Evolutionary conservation across 345 rosid genomes (phyloP), one percentile per base, ranked within the genome.

Genomic region (Trapa bicornis): DNA sequence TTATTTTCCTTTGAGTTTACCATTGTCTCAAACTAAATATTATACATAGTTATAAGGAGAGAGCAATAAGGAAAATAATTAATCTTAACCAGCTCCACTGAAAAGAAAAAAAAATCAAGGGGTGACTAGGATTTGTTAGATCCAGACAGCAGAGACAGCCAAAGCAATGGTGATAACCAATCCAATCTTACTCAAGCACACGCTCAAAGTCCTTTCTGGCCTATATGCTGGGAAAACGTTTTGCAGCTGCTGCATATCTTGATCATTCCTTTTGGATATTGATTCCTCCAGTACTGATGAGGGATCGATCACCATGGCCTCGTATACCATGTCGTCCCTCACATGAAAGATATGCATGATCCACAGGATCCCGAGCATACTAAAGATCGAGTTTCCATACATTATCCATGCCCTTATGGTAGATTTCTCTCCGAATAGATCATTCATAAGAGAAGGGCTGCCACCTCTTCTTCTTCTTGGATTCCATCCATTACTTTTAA

Each of bases 101-200:
- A 22, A 22, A 22, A 22, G 29, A 22, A 22, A 22, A 22, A 22
- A 22, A 22, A 0, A 70, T 69, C 66, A 74, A 65, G 70, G 15
- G 65, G 72, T 66, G 53, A 75, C 9, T 6, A 38, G 32, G 66
- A 68, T 37, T 67, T 74, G 81, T 68, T 83, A 75, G 17, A 81
- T 79, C 82, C 80, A 79, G 71, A 89, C 72, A 32, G 80, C 78
- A 53, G 84, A 84, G 56, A 86, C 68, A 67, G 82, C 91, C 70
- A 92, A 76, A 73, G 84, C 81, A 67, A 88, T 73, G 57, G 86
- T 82, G 45, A 92, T 76, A 74, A 84, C 75, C 70, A 86, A 65
- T 48, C 86, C 86, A 61, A 84, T 73, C 72, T 84, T 92, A 86
- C 80, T 83, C 77, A 58, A 35, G 63, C 63, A 32, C 63, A 33